Evolutionary conservation across 176 grass and related monocot genomes (phyloP).

Genomic region (Tillandsia fasciculata): DNA sequence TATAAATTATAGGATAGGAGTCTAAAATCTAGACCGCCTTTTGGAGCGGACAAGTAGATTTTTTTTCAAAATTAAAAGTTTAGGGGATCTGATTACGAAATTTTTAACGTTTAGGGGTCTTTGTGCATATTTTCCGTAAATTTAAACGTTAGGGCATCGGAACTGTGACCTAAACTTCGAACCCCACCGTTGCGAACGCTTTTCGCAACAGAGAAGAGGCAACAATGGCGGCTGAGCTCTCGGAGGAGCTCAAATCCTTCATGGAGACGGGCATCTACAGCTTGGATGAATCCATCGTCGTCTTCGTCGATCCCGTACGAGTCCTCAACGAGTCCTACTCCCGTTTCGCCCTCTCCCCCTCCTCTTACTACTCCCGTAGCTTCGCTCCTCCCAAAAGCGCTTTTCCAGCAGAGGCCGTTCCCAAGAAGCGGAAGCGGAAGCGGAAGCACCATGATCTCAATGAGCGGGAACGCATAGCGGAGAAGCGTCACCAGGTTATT

Average conservation of each 20-base stretch:
- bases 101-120: too few relatives aligned
- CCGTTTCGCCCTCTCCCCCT: constrained; percentile 53
- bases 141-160: too few relatives aligned
- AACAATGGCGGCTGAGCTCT: constrained; percentile 26
- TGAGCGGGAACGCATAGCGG: constrained; percentile 44
- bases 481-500: constrained; percentile 60
- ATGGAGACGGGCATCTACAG: constrained; percentile 52
- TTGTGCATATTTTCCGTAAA: too few relatives aligned
- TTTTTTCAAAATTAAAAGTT: too few relatives aligned
- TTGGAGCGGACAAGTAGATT: too few relatives aligned
- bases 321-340: constrained; percentile 52
- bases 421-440: constrained; percentile 44
- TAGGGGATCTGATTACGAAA: too few relatives aligned
- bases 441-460: constrained; percentile 36
- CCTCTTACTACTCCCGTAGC: constrained; percentile 68
- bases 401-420: not conserved
- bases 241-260: constrained; percentile 42
- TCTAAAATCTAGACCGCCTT: too few relatives aligned
- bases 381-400: constrained; percentile 22
- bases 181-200: not conserved
- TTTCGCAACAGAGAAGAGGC: not conserved
- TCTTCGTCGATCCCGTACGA: constrained; percentile 80
- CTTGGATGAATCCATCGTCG: constrained; percentile 12
- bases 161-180: too few relatives aligned
- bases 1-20: too few relatives aligned